phyloP scores from a whole-genome alignment of 257 asterid species.

The Primulina huaijiensis region DNA sequence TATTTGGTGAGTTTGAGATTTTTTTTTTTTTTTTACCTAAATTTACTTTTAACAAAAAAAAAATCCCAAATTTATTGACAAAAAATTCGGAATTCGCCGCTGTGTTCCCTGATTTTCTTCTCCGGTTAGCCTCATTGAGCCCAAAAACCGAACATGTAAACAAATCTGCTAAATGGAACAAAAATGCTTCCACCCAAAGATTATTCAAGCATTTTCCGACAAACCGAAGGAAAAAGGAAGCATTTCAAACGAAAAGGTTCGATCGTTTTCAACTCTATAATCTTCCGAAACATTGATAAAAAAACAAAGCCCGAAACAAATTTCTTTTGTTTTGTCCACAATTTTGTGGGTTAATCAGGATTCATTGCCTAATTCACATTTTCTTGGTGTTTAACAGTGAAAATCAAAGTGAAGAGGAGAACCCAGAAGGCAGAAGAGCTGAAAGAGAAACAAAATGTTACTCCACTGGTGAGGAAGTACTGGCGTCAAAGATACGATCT shows the following conservation, averaged over 20 bases:
- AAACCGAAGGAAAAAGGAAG: constrained; percentile 35
- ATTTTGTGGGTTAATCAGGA: background rate
- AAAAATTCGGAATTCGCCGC: too few relatives aligned
- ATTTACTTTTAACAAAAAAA: too few relatives aligned
- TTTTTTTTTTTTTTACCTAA: too few relatives aligned
- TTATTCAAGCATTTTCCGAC: too few relatives aligned
- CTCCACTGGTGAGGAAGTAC: constrained; percentile 65
- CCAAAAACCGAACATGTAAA: too few relatives aligned
- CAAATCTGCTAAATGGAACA: too few relatives aligned
- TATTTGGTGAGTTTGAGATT: too few relatives aligned
- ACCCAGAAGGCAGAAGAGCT: constrained; percentile 20
- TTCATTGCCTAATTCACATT: constrained; percentile 2
- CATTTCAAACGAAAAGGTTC: constrained; percentile 51
- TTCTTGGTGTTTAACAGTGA: constrained; percentile 28
- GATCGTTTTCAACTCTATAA: background rate
- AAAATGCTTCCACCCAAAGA: too few relatives aligned
- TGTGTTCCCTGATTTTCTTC: too few relatives aligned
- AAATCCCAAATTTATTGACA: too few relatives aligned
- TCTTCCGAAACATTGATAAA: too few relatives aligned
- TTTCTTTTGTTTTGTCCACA: background rate
- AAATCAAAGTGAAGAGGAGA: constrained; percentile 33
- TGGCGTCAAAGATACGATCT: constrained; percentile 82
- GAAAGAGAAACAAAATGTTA: constrained; percentile 43
- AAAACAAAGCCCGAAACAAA: background rate
- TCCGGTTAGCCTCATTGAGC: too few relatives aligned